Evolutionary conservation across 2,329 filamentous ascomycete genomes (phyloP).

Genomic region (Blumeria graminis): DNA sequence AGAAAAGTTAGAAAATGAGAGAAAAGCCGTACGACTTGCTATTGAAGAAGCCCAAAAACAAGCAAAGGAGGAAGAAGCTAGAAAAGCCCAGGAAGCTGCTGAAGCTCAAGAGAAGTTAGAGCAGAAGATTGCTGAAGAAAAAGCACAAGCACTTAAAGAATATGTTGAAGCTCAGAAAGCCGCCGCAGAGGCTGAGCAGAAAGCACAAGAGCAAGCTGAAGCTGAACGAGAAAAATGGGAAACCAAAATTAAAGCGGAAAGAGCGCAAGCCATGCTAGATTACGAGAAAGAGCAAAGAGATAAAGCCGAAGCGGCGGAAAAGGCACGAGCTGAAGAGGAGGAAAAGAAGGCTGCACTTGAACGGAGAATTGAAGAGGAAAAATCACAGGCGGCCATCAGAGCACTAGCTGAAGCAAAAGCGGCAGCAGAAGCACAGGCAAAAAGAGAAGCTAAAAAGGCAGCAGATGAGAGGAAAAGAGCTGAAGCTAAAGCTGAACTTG

Average conservation of each 20-base stretch:
- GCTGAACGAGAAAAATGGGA: conserved; percentile 8
- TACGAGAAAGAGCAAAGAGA: conserved; percentile 6
- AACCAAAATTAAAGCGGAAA: conserved; percentile 3
- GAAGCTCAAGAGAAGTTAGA: conserved; percentile 17
- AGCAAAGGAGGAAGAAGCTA: conserved; percentile 18
- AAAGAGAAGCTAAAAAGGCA: conserved; percentile 16
- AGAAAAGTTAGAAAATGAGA: conserved; percentile 7
- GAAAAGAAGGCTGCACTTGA: conserved; percentile 4
- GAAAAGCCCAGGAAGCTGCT: conserved; percentile 21
- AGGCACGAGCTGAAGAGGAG: not conserved
- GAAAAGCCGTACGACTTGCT: conserved; percentile 6
- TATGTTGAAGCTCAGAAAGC: conserved; percentile 6
- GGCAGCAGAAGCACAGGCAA: conserved; percentile 20
- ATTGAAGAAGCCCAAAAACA: conserved; percentile 13
- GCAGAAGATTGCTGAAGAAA: conserved; percentile 12
- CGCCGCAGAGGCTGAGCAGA: conserved; percentile 8
- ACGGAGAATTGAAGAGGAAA: conserved; percentile 5
- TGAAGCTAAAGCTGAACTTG: conserved; percentile 15
- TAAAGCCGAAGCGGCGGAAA: conserved; percentile 1
- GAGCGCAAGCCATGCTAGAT: conserved; percentile 8
- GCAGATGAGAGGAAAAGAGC: conserved; percentile 6
- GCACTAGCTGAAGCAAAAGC: conserved; percentile 21
- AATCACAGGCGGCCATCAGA: conserved; percentile 7
- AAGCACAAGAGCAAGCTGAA: conserved; percentile 6
- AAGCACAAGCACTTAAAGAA: conserved; percentile 6